Evolutionary conservation across 164 flowering plant genomes (phyloP), one percentile per base, ranked within the genome.

Genomic region (Macadamia tetraphylla): DNA sequence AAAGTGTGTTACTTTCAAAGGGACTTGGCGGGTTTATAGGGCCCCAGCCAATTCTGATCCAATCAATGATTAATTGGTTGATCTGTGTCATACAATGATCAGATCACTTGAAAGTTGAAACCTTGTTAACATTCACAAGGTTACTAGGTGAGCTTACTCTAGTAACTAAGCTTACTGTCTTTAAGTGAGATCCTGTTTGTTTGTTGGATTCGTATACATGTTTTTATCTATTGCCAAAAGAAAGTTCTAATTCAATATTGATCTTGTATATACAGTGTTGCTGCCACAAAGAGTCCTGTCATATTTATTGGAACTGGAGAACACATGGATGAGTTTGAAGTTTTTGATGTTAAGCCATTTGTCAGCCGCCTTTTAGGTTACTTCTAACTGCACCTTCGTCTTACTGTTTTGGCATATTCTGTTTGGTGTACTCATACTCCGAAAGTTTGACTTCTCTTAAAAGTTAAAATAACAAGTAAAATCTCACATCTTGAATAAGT

Each of bases 241-340:
- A 35, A 35, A 35, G 40, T 35, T 35, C 5, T 35, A 57, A 58
- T 70, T 44, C 40, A 29, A 58, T 58, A 13, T 67, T 44, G 29
- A 31, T 43, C 6, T 65, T 52, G n/a, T 67, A 23, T 67, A 15
- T 76, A 68, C 85, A 94, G 98, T 60, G 97, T 94, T 75, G 98
- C 98, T 6, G 97, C 98, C 42, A 94, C 98, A 55, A 94, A 94
- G 81, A 91, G 97, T 84, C 98, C 97, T 55, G 87, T 90, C 65
- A 92, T 87, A 74, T 92, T 92, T 70, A 89, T 94, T 76, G 98
- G 99, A 69, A 94, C 99, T 62, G 99, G 99, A 77, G 99, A 94
- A 72, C 99, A 94, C 74, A 94, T 94, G 96, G 99, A 92, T 75
- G 99, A 94, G 81, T 94, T 94, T 81, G 98, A 94, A 83, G 89